phyloP scores from a whole-genome alignment of 2,329 filamentous ascomycete species.

The Penicillium sclerotiorum region DNA sequence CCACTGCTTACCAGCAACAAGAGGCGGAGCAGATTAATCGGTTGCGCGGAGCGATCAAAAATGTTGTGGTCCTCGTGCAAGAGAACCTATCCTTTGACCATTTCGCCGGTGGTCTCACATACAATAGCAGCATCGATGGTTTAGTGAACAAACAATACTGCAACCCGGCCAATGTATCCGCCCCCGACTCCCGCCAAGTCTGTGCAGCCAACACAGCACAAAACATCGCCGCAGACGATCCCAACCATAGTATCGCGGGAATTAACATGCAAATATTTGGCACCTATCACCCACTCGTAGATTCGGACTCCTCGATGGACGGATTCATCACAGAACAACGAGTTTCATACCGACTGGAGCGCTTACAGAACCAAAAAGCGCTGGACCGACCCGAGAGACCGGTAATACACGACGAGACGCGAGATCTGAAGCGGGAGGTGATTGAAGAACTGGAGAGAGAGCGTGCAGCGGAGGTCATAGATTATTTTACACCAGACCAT shows the following conservation, averaged over 20 bases:
- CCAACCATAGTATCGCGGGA: conserved; percentile 47
- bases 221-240: conserved; percentile 46
- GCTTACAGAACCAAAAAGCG: not conserved
- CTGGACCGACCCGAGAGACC: not conserved
- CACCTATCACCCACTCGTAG: conserved; percentile 38
- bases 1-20: conserved; percentile 1
- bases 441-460: conserved; percentile 35
- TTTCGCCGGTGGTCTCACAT: conserved; percentile 45
- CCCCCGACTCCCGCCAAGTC: conserved; percentile 30
- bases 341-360: conserved; percentile 27
- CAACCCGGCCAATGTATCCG: conserved; percentile 41
- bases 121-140: conserved; percentile 41
- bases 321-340: conserved; percentile 50
- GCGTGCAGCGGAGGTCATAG: conserved; percentile 47
- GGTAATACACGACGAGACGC: not conserved
- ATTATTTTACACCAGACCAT: conserved; percentile 47
- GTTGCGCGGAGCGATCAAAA: conserved; percentile 42
- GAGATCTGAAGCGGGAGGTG: not conserved
- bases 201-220: conserved; percentile 33
- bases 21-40: conserved; percentile 1
- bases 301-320: conserved; percentile 36
- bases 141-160: conserved; percentile 36
- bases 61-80: conserved; percentile 52
- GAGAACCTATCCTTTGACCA: conserved; percentile 48
- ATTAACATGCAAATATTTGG: conserved; percentile 48